These are phyloP conservation scores for Apiospora pterosperma DNA, from an alignment of 2,329 filamentous ascomycete species.

Conservation along the genomic window DNA sequence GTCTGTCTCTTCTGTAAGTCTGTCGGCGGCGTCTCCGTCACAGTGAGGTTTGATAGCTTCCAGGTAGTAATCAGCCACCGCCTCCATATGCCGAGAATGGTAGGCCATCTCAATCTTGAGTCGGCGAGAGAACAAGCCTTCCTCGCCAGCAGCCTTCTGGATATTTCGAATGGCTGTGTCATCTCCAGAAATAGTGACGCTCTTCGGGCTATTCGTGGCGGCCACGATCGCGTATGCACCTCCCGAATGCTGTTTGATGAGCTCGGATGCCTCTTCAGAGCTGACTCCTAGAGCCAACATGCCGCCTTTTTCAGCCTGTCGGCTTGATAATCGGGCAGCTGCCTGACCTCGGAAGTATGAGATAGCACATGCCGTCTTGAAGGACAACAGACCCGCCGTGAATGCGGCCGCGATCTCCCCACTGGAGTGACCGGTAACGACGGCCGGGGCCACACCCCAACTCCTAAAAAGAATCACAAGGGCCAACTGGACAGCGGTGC, in stretches of 20 bases:
- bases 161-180: constrained; percentile 6
- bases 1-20: background rate
- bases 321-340: background rate
- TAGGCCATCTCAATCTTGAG: constrained; percentile 25
- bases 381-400: constrained; percentile 25
- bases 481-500: constrained; percentile 29
- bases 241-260: background rate
- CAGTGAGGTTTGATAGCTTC: constrained; percentile 11
- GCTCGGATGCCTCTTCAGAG: background rate
- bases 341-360: constrained; percentile 32
- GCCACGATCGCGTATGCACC: background rate
- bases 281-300: constrained; percentile 33
- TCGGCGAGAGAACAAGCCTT: constrained; percentile 19
- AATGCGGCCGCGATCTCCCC: constrained; percentile 40
- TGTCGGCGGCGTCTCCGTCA: background rate
- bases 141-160: background rate
- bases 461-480: constrained; percentile 33
- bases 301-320: constrained; percentile 21
- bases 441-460: constrained; percentile 24
- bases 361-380: constrained; percentile 27
- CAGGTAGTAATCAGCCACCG: constrained; percentile 21
- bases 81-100: constrained; percentile 29
- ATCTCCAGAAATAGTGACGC: constrained; percentile 3
- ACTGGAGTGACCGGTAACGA: constrained; percentile 35
- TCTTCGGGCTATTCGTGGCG: background rate